Evolutionary conservation across 108 stramenopile genomes (phyloP).

Genomic region (Hondaea fermentalgiana): DNA sequence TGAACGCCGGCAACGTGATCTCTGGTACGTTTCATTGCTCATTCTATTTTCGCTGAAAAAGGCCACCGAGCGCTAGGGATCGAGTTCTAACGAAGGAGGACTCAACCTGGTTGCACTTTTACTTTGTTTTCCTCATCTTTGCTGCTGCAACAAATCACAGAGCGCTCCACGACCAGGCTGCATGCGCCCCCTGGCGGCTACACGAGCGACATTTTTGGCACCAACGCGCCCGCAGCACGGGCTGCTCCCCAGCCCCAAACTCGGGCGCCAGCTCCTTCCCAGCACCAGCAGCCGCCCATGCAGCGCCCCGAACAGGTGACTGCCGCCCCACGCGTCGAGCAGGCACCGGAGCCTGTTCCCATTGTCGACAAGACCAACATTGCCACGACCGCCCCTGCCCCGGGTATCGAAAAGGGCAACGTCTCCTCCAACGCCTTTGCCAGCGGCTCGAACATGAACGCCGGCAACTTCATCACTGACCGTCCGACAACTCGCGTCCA

Average conservation of each 20-base stretch:
- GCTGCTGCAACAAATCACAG: constrained; percentile 13
- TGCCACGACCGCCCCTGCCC: background rate
- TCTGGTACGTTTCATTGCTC: background rate
- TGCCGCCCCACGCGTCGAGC: background rate
- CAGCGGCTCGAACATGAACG: constrained; percentile 38
- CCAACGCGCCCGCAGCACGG: background rate
- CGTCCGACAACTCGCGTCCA: constrained; percentile 33
- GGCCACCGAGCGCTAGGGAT: constrained; percentile 24
- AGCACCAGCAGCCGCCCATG: background rate
- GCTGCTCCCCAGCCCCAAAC: background rate
- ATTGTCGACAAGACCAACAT: constrained; percentile 20
- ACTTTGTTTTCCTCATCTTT: too few relatives aligned
- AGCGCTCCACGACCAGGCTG: constrained; percentile 31
- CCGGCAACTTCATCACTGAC: constrained; percentile 47
- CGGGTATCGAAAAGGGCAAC: background rate
- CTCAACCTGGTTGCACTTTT: too few relatives aligned
- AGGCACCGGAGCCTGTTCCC: background rate
- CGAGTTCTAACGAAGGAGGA: too few relatives aligned
- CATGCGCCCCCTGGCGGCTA: constrained; percentile 47
- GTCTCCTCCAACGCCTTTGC: constrained; percentile 41
- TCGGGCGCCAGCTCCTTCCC: background rate
- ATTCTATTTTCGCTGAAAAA: too few relatives aligned
- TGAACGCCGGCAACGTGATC: constrained; percentile 1
- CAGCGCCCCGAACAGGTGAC: background rate
- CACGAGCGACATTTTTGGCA: constrained; percentile 27